Evolutionary conservation across 1,284 basidiomycete genomes (phyloP).

Genomic region (Boletus mariae): DNA sequence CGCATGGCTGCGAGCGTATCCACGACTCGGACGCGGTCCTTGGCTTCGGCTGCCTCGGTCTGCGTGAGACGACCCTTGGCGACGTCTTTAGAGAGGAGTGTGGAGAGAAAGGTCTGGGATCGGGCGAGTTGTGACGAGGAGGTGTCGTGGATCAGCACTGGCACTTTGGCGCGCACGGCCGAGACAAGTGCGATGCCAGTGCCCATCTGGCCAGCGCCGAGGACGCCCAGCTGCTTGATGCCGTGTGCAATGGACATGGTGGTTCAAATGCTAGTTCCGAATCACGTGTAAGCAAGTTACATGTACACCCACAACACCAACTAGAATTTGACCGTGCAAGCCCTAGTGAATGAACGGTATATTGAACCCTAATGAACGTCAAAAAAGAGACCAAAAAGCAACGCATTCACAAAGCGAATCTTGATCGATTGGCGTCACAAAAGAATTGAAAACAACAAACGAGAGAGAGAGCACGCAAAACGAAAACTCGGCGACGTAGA

Average conservation of each 20-base stretch:
- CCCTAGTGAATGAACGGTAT: background rate
- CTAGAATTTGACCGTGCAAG: background rate
- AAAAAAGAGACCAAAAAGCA: slow-evolving; percentile 20
- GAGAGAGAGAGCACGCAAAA: slow-evolving; percentile 14
- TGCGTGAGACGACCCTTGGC: slow-evolving; percentile 76
- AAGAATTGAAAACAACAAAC: slow-evolving; percentile 18
- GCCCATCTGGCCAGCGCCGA: slow-evolving; percentile 88
- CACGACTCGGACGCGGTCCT: slow-evolving; percentile 59
- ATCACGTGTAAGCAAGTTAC: slow-evolving; percentile 17
- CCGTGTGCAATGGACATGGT: slow-evolving; percentile 60
- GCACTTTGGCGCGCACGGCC: slow-evolving; percentile 73
- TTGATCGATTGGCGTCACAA: slow-evolving; percentile 2
- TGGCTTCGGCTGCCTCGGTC: slow-evolving; percentile 72
- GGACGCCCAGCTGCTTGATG: slow-evolving; percentile 63
- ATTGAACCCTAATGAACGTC: slow-evolving; percentile 10
- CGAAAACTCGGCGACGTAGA: slow-evolving; percentile 11
- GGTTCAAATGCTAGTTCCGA: slow-evolving; percentile 3
- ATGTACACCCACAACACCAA: background rate
- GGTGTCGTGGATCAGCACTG: slow-evolving; percentile 72
- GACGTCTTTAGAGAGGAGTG: slow-evolving; percentile 83
- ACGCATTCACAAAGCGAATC: slow-evolving; percentile 22
- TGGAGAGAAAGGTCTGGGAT: slow-evolving; percentile 72
- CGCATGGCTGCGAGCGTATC: slow-evolving; percentile 54
- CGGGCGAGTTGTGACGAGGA: slow-evolving; percentile 64
- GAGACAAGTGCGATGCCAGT: slow-evolving; percentile 85